Conservation (phyloP, 2,329 filamentous ascomycete genomes). For the Colletotrichum cuscutae region DNA sequence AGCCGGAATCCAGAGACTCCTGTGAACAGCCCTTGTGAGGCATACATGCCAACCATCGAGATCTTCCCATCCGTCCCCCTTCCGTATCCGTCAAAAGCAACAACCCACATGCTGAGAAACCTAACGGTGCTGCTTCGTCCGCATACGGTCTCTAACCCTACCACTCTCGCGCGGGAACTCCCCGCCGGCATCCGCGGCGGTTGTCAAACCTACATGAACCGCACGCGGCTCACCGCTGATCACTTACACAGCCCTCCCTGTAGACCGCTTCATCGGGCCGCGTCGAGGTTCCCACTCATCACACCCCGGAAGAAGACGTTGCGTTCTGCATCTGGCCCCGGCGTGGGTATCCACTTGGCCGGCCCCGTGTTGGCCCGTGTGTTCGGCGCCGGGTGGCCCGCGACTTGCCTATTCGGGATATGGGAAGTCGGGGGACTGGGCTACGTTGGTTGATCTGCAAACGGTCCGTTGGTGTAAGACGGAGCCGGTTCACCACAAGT, state of each 20-base stretch:
- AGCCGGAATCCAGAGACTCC: background rate
- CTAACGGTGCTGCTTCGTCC: background rate
- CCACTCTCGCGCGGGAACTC: background rate
- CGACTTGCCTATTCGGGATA: slow-evolving; percentile 25
- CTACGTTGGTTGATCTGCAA: background rate
- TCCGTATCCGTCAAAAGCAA: background rate
- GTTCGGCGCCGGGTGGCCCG: slow-evolving; percentile 7
- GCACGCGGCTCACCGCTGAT: background rate
- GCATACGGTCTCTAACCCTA: background rate
- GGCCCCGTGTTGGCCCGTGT: slow-evolving; percentile 10
- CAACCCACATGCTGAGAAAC: background rate
- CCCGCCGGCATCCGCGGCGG: background rate
- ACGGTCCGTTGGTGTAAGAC: background rate
- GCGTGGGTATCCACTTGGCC: background rate
- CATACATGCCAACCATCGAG: background rate
- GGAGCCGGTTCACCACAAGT: background rate
- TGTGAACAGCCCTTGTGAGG: background rate
- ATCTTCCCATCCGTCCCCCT: background rate
- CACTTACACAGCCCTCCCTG: background rate
- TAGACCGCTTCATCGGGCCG: background rate
- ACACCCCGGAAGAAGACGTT: background rate
- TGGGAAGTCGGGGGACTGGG: background rate
- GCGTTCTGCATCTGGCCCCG: background rate
- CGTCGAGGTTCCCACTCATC: background rate
- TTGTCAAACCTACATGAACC: background rate